A percentile compares a stretch with the other conserved stretches of the same genome.
phyloP scores from a whole-genome alignment of 106 monocot genomes.

The Chionographis japonica region DNA sequence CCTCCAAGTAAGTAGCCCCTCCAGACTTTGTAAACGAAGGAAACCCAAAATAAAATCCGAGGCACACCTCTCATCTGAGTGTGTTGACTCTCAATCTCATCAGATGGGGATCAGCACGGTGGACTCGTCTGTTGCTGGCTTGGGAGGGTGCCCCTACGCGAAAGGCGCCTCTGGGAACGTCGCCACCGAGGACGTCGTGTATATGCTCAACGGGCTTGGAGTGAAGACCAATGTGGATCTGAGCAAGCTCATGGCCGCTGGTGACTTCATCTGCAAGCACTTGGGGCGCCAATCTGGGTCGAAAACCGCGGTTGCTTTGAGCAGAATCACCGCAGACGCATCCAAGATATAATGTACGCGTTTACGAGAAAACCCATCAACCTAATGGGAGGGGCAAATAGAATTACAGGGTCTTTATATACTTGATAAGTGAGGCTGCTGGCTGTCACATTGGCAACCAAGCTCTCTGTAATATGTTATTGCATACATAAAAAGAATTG shows the following conservation, averaged over 20 bases:
- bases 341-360: constrained; percentile 25
- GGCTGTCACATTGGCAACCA: too few relatives aligned
- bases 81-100: not conserved
- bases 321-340: constrained; percentile 22
- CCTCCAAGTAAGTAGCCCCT: constrained; percentile 44
- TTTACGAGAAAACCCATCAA: too few relatives aligned
- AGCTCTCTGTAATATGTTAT: too few relatives aligned
- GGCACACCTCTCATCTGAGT: too few relatives aligned
- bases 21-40: too few relatives aligned
- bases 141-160: constrained; percentile 72
- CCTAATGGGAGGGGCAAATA: too few relatives aligned
- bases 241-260: constrained; percentile 53
- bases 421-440: too few relatives aligned
- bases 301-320: constrained; percentile 47
- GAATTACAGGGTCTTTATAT: too few relatives aligned
- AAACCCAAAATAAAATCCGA: not conserved
- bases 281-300: constrained; percentile 56
- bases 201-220: constrained; percentile 66
- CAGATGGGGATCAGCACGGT: constrained; percentile 46
- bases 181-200: constrained; percentile 68
- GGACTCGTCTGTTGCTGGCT: constrained; percentile 55
- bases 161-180: constrained; percentile 75
- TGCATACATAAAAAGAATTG: too few relatives aligned
- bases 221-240: constrained; percentile 63
- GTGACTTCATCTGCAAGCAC: constrained; percentile 66